phyloP scores from a whole-genome alignment of 1,284 basidiomycete genomes.

The Ganoderma sp. region DNA sequence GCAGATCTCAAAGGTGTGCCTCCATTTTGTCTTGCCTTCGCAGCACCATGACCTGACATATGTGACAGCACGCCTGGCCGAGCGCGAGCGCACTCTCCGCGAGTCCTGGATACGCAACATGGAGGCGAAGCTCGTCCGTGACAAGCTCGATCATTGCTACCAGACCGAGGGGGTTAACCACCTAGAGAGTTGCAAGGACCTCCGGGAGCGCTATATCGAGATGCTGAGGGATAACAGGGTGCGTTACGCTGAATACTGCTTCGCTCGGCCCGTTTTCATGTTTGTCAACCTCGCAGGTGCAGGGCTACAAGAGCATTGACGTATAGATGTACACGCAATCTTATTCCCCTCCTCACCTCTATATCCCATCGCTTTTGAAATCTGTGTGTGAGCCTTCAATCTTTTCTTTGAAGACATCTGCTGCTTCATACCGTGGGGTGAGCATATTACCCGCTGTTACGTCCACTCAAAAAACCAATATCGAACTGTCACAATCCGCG shows the following conservation, averaged over 20 bases:
- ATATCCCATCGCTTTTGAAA: background rate
- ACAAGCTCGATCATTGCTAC: slow-evolving; percentile 93
- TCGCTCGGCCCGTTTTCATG: background rate
- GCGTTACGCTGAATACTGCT: slow-evolving; percentile 42
- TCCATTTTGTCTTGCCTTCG: background rate
- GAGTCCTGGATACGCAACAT: slow-evolving; percentile 96
- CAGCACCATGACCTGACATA: background rate
- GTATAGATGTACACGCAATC: slow-evolving; percentile 33
- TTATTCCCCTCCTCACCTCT: background rate
- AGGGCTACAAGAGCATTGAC: slow-evolving; percentile 49
- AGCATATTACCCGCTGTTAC: background rate
- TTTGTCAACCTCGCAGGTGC: slow-evolving; percentile 36
- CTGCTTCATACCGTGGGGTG: background rate
- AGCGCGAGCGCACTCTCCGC: slow-evolving; percentile 82
- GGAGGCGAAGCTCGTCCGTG: slow-evolving; percentile 90
- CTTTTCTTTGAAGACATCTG: background rate
- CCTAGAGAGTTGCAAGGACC: slow-evolving; percentile 86
- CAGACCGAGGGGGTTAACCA: slow-evolving; percentile 91
- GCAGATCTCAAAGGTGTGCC: slow-evolving; percentile 56
- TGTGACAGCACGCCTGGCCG: slow-evolving; percentile 59
- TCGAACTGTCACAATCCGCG: background rate
- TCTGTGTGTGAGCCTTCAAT: background rate
- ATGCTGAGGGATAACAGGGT: slow-evolving; percentile 90
- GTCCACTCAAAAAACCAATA: background rate
- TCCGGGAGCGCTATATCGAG: slow-evolving; percentile 84